phyloP scores from a whole-genome alignment of 2,329 filamentous ascomycete genomes.

The Parastagonospora avenae region DNA sequence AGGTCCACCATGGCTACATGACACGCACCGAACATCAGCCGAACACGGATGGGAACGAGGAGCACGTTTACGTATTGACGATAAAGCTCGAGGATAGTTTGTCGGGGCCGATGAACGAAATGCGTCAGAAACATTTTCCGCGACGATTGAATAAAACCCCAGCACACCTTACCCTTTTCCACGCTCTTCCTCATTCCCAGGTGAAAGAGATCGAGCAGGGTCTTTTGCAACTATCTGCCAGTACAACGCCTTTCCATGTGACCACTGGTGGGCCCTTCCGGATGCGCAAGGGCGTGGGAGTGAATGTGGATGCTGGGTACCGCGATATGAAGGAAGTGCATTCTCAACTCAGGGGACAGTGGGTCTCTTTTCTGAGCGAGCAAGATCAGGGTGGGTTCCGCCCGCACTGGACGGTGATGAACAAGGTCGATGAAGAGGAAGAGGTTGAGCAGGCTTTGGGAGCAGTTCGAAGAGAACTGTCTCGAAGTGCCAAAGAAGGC shows the following conservation, averaged over 20 bases:
- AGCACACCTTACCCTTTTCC: conserved; percentile 54
- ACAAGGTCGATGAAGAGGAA: conserved; percentile 51
- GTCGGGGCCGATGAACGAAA: conserved; percentile 45
- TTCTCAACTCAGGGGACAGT: conserved; percentile 39
- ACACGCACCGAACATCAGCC: conserved; percentile 33
- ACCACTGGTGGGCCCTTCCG: conserved; percentile 47
- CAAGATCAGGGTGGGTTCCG: conserved; percentile 50
- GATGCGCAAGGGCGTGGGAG: conserved; percentile 50
- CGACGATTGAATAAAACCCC: conserved; percentile 49
- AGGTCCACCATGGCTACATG: conserved; percentile 4
- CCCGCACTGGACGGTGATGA: conserved; percentile 55
- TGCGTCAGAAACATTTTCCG: conserved; percentile 51
- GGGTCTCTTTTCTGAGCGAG: conserved; percentile 48
- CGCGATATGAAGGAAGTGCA: conserved; percentile 44
- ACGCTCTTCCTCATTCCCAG: conserved; percentile 51
- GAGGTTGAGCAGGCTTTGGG: conserved; percentile 46
- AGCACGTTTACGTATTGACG: conserved; percentile 51
- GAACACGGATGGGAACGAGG: conserved; percentile 37
- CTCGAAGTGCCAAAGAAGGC: conserved; percentile 38
- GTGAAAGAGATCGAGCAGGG: conserved; percentile 42
- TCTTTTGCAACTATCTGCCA: conserved; percentile 34
- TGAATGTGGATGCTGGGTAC: conserved; percentile 42
- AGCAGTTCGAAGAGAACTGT: conserved; percentile 40
- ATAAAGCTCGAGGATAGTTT: conserved; percentile 47
- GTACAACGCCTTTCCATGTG: conserved; percentile 45